A percentile compares a stretch with the other conserved stretches of the same genome.
Conservation (phyloP, 768 basidiomycete species). For the Fistulinella prunicolor region DNA sequence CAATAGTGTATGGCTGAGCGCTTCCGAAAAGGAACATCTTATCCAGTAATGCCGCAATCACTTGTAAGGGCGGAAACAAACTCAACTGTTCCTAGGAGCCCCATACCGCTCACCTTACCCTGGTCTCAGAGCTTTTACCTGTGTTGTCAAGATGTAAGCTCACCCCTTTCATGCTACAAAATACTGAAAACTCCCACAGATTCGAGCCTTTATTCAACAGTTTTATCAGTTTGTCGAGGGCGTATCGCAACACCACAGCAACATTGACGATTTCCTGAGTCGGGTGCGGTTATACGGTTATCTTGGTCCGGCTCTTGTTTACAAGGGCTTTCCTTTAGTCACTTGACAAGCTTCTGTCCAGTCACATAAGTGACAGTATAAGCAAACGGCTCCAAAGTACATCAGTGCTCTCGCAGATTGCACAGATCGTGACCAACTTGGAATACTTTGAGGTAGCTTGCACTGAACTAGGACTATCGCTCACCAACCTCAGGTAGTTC, state of each 20-base stretch:
- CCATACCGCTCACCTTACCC: conserved; percentile 71
- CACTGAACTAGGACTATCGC: conserved; percentile 76
- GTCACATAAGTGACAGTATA: conserved; percentile 74
- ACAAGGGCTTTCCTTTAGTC: conserved; percentile 48
- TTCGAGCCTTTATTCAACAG: conserved; percentile 86
- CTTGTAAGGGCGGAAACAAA: not conserved
- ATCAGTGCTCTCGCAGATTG: conserved; percentile 83
- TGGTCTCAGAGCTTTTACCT: conserved; percentile 95
- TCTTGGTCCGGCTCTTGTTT: not conserved
- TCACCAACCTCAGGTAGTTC: conserved; percentile 75
- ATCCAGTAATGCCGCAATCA: conserved; percentile 38
- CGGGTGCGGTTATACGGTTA: conserved; percentile 49
- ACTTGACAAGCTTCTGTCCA: conserved; percentile 76
- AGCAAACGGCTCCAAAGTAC: conserved; percentile 69
- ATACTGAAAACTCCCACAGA: conserved; percentile 41
- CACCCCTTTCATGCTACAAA: not conserved
- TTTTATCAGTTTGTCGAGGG: conserved; percentile 98
- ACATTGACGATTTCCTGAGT: conserved; percentile 88
- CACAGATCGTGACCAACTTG: conserved; percentile 88
- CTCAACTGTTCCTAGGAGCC: conserved; percentile 41
- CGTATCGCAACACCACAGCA: conserved; percentile 84
- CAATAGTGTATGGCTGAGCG: conserved; percentile 78
- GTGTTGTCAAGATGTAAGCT: conserved; percentile 81
- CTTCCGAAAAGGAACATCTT: conserved; percentile 61
- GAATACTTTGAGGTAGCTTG: conserved; percentile 90